Base-by-base conservation (phyloP, 805 yeast genomes). In the Starmerella sp. region DNA sequence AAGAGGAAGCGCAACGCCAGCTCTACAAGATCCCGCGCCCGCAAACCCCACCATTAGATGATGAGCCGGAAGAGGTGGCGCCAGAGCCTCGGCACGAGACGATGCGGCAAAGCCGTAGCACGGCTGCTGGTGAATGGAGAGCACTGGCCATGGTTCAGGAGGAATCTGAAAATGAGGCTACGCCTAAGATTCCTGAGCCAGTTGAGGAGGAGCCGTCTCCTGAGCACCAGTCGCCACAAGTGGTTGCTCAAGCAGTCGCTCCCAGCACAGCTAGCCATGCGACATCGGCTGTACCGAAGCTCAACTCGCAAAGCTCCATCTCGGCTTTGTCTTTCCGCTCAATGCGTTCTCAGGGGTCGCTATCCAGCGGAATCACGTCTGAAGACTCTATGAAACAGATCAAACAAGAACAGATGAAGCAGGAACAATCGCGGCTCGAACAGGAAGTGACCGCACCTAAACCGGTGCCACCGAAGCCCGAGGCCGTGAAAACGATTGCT, bases 281-380 rank as follows among this genome's bases (percentile, higher is more conserved):
- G n/a, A 59, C 61, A 1, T 51, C 58, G 10, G 61, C 60, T 35
- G 57, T 44, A 3, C 61, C 62, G 10, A 54, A 45, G 30, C 47
- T 59, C 43, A 39, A 51, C 43, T 54, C 61, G 22, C 48, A 45
- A 46, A 49, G 29, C 28, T 60, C 63, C 1, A 54, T 58, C n/a
- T 55, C 62, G 11, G 59, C 63, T 6, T 53, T 60, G 6, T 60
- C 63, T 3, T 60, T 60, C 57, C 53, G 63, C 6, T 60, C 63
- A 11, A 32, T 59, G 52, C 54, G 60, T 4, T 59, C 57, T 8
- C 50, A 57, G 5, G 53, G 56, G 5, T 37, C 55, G 7, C 9
- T 51, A 4, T 32, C 51, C 4, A 32, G 47, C 5, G 41, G 43
- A 4, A 17, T 47, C 11, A 31, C 50, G 22, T 35, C 36, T 3